Evolutionary conservation across 371 early-diverging fungal genomes (phyloP).

Genomic region (Mortierella sp.): DNA sequence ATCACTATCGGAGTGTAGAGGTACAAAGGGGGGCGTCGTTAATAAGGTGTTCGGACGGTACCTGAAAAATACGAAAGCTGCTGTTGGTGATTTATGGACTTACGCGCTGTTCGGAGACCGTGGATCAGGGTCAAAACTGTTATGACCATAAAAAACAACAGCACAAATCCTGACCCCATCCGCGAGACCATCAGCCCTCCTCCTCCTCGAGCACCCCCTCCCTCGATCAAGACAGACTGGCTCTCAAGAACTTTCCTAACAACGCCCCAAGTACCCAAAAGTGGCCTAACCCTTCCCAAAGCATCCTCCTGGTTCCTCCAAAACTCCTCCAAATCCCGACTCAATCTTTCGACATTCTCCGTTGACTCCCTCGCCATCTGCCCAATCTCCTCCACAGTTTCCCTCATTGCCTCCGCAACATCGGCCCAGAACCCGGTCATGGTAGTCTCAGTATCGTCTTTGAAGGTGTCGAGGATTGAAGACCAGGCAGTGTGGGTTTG

Average conservation of each 20-base stretch:
- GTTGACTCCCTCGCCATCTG: slow-evolving; percentile 18
- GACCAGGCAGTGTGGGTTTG: slow-evolving; percentile 11
- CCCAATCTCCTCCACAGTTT: slow-evolving; percentile 18
- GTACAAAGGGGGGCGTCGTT: not conserved
- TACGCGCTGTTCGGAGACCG: not conserved
- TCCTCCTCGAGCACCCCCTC: not conserved
- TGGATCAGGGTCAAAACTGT: not conserved
- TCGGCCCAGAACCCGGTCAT: slow-evolving; percentile 3
- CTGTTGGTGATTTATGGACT: not conserved
- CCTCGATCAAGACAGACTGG: too few relatives aligned
- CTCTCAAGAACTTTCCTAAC: slow-evolving; percentile 9
- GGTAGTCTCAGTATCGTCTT: not conserved
- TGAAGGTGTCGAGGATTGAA: not conserved
- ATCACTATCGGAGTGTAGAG: not conserved
- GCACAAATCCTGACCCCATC: not conserved
- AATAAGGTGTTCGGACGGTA: not conserved
- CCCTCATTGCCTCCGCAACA: slow-evolving; percentile 1
- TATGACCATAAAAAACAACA: not conserved
- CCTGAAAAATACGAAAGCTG: not conserved
- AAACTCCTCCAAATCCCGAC: slow-evolving; percentile 11
- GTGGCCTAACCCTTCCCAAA: not conserved
- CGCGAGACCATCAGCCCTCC: not conserved
- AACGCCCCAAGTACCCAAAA: slow-evolving; percentile 9
- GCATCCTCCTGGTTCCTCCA: slow-evolving; percentile 4
- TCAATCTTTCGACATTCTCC: slow-evolving; percentile 19